These are phyloP conservation scores for rapeseed (Brassica napus) DNA, from an alignment of 345 rosid species.

Conservation along the genomic window DNA sequence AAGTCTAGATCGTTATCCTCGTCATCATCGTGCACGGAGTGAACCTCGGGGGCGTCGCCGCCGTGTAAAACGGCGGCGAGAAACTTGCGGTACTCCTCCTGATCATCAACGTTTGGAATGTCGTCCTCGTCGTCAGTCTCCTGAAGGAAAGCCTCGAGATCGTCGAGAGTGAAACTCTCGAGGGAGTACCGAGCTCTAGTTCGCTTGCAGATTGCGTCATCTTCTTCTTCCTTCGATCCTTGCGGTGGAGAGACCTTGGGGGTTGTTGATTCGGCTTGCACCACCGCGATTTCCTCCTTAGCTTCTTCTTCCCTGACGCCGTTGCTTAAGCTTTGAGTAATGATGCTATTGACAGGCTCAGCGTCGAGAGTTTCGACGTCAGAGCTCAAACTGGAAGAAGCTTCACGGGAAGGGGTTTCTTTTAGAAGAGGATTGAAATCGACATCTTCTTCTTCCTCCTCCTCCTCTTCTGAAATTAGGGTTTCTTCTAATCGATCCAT, in stretches of 20 bases:
- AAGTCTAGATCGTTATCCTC: conserved; percentile 90
- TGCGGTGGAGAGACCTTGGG: neutral
- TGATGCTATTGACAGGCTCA: conserved; percentile 33
- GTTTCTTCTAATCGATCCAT: conserved; percentile 16
- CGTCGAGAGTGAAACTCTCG: conserved; percentile 83
- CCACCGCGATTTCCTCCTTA: conserved; percentile 44
- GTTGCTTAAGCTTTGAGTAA: conserved; percentile 28
- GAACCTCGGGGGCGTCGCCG: conserved; percentile 53
- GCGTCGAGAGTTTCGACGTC: conserved; percentile 60
- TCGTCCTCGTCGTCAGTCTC: conserved; percentile 95
- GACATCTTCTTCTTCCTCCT: conserved; percentile 84
- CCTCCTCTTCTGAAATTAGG: conserved; percentile 48
- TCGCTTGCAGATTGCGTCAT: conserved; percentile 87
- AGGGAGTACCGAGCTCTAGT: conserved; percentile 92
- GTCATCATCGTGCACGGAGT: conserved; percentile 55
- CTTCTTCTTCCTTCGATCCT: conserved; percentile 42
- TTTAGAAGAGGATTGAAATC: conserved; percentile 85
- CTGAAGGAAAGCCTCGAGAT: conserved; percentile 91
- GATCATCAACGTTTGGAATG: conserved; percentile 80
- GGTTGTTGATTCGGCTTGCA: conserved; percentile 35
- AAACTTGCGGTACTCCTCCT: conserved; percentile 86
- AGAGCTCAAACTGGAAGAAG: conserved; percentile 91
- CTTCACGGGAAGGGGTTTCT: conserved; percentile 68
- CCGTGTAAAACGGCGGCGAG: conserved; percentile 81
- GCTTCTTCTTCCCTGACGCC: conserved; percentile 14